These are phyloP conservation scores for Lactarius akahatsu DNA, from an alignment of 768 basidiomycete species.

Conservation along the genomic window DNA sequence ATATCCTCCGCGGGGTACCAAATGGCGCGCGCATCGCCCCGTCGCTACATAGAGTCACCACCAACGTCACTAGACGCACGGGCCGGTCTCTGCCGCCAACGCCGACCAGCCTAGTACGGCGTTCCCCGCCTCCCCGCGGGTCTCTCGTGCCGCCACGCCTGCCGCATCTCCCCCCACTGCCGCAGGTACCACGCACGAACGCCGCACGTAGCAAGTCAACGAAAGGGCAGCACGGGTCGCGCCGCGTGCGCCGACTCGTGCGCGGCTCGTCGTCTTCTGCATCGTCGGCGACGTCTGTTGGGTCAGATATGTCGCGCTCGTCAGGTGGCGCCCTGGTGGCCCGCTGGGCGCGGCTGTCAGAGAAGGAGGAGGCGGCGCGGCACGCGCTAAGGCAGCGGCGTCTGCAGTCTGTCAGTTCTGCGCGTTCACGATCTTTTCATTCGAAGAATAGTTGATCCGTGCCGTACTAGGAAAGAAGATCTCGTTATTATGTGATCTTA, in stretches of 20 bases:
- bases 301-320: constrained; percentile 28
- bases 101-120: background rate
- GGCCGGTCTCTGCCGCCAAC: background rate
- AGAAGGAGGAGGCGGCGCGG: constrained; percentile 27
- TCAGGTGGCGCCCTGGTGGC: constrained; percentile 4
- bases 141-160: constrained; percentile 17
- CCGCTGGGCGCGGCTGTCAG: constrained; percentile 22
- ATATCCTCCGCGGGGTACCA: constrained; percentile 38
- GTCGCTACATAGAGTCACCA: background rate
- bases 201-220: constrained; percentile 8
- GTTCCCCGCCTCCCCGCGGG: background rate
- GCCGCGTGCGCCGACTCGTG: background rate
- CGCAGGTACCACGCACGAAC: constrained; percentile 10
- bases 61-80: background rate
- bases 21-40: background rate
- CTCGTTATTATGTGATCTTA: background rate
- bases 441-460: background rate
- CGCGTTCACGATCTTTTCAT: background rate
- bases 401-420: constrained; percentile 7
- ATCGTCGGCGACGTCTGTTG: constrained; percentile 22
- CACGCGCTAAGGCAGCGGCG: constrained; percentile 26
- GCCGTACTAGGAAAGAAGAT: background rate
- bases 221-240: constrained; percentile 14
- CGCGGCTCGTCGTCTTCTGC: constrained; percentile 19
- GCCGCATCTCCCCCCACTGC: constrained; percentile 8